Evolutionary conservation across 768 basidiomycete genomes (phyloP).

Genomic region (Tephrocybe rancida): DNA sequence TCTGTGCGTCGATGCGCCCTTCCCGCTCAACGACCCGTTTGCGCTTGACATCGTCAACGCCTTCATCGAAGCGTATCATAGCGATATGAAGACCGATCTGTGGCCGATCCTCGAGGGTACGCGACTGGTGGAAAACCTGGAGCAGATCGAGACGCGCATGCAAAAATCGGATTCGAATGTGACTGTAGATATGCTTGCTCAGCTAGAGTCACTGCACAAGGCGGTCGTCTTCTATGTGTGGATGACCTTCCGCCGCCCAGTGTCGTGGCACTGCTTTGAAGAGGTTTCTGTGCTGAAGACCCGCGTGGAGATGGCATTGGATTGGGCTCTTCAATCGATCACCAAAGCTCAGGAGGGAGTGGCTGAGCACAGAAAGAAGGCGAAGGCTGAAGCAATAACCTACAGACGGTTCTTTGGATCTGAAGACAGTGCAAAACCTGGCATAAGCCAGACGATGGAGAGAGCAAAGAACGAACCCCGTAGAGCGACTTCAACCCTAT

Average conservation of each 20-base stretch:
- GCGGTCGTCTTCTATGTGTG: slow-evolving; percentile 81
- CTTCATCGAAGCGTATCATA: slow-evolving; percentile 46
- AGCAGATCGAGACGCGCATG: slow-evolving; percentile 40
- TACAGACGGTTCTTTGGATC: background rate
- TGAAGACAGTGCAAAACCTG: no score
- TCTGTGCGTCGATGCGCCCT: slow-evolving; percentile 51
- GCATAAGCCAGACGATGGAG: no score
- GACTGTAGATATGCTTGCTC: slow-evolving; percentile 20
- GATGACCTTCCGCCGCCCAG: slow-evolving; percentile 71
- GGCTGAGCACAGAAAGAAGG: background rate
- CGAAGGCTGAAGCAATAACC: background rate
- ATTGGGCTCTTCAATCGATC: slow-evolving; percentile 56
- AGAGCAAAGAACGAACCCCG: no score
- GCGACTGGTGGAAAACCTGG: slow-evolving; percentile 41
- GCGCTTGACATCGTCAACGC: slow-evolving; percentile 32
- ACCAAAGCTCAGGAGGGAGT: slow-evolving; percentile 21
- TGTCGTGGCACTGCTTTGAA: slow-evolving; percentile 64
- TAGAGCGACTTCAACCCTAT: no score
- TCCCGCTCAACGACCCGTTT: slow-evolving; percentile 49
- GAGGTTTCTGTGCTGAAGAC: slow-evolving; percentile 56
- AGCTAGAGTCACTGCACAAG: slow-evolving; percentile 78
- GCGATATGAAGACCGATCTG: slow-evolving; percentile 45
- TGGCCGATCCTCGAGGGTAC: slow-evolving; percentile 33
- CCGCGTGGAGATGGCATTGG: slow-evolving; percentile 66
- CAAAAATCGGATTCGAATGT: slow-evolving; percentile 12